Base-by-base conservation (phyloP, 169 alveolate species). In the Miamiensis avidus region DNA sequence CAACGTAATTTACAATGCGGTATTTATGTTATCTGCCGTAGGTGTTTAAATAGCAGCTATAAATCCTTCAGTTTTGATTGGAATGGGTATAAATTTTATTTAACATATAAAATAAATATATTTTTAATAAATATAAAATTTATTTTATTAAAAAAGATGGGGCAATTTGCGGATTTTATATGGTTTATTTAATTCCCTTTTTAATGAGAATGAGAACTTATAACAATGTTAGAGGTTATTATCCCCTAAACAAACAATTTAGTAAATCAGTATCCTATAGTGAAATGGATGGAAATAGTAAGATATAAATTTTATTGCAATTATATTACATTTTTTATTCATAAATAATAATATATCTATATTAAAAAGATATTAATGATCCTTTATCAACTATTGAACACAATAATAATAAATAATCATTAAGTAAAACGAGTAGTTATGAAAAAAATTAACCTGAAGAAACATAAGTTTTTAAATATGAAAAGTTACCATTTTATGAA, bases 141-240 rank as follows among this genome's bases (percentile, higher is more conserved):
- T 49, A 11, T 49, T 49, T 49, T 11, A 49, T 11, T 49, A 49
- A 49, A 11, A 11, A 49, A 30, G 87, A 86, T 86, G 90, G 90
- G 81, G 90, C 90, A 1, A 74, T 86, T 30, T 79, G 86, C 74
- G 90, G 90, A 28, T 86, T 86, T 75, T 33, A 79, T 1, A 75
- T 86, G 20, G 82, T 86, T 29, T 86, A 86, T 81, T 28, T 86
- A 25, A 86, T 86, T 6, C 90, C 90, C 15, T 79, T 79, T 34
- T 75, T 64, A 25, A 26, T 79, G 20, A 79, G 84, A 79, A 0
- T 26, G 0, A 79, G 64, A 64, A 16, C 74, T 31, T 77, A 77
- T 33, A 72, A 34, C 0, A 49, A 49, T 11, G 20, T 49, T 49
- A 49, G 26, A 4, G 69, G 4, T 20, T 11, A 49, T 11, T 49